Conservation (phyloP, 1,284 basidiomycete genomes). For the Coniferiporia sulphurascens region DNA sequence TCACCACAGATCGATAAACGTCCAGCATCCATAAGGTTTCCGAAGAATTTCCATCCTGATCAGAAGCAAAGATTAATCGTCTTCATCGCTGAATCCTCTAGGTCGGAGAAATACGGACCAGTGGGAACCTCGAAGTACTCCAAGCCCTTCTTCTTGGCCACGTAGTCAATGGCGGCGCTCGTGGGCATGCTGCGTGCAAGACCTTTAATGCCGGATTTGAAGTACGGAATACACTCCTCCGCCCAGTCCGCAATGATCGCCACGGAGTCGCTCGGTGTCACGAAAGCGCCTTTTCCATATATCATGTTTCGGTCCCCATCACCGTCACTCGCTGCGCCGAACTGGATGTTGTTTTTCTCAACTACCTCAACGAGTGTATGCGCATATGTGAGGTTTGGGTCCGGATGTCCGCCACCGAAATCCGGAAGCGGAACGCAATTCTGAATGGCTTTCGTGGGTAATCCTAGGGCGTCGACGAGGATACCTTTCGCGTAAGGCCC, state of each 20-base stretch:
- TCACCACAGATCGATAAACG: slow-evolving; percentile 97
- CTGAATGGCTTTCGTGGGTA: slow-evolving; percentile 80
- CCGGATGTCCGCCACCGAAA: slow-evolving; percentile 96
- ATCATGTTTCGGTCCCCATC: slow-evolving; percentile 99
- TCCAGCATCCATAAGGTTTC: slow-evolving; percentile 98
- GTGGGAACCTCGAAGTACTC: slow-evolving; percentile 97
- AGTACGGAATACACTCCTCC: slow-evolving; percentile 90
- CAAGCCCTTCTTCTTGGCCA: slow-evolving; percentile 91
- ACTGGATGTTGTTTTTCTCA: slow-evolving; percentile 81
- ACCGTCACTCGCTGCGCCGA: slow-evolving; percentile 96
- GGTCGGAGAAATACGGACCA: slow-evolving; percentile 43
- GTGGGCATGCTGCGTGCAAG: slow-evolving; percentile 97
- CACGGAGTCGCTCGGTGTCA: slow-evolving; percentile 95
- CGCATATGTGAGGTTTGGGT: slow-evolving; percentile 98
- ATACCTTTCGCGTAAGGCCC: slow-evolving; percentile 94
- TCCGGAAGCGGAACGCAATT: slow-evolving; percentile 90
- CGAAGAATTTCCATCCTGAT: slow-evolving; percentile 98
- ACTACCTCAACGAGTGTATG: slow-evolving; percentile 92
- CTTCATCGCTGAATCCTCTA: background rate
- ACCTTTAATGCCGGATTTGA: slow-evolving; percentile 91
- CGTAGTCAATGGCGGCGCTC: slow-evolving; percentile 93
- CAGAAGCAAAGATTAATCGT: background rate
- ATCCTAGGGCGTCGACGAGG: slow-evolving; percentile 80
- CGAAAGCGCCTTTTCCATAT: slow-evolving; percentile 96
- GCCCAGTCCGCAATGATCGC: slow-evolving; percentile 99